These are phyloP conservation scores for Taphrina betulina DNA, from an alignment of 1,139 yeast species.

Conservation along the genomic window DNA sequence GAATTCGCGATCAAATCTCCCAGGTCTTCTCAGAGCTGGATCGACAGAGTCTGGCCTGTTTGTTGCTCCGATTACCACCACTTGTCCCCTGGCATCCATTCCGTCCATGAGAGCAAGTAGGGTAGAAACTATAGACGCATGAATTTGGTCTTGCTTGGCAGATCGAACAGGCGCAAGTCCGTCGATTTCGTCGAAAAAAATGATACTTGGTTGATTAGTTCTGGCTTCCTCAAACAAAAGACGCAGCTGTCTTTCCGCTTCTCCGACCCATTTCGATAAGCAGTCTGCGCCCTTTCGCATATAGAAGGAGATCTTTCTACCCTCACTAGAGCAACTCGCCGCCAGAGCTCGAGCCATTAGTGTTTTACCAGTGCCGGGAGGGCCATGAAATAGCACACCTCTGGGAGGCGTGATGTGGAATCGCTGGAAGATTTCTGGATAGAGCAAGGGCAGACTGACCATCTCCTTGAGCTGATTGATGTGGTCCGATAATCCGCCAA, in stretches of 20 bases:
- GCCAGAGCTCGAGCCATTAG: constrained; percentile 97
- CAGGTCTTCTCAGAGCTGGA: constrained; percentile 96
- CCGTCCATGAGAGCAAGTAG: constrained; percentile 96
- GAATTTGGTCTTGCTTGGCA: constrained; percentile 95
- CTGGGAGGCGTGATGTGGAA: constrained; percentile 95
- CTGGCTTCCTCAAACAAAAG: constrained; percentile 92
- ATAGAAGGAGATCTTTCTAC: constrained; percentile 83
- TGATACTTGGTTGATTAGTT: constrained; percentile 91
- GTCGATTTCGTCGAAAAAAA: constrained; percentile 95
- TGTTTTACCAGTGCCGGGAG: constrained; percentile 99
- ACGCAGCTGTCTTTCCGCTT: constrained; percentile 92
- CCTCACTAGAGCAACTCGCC: constrained; percentile 82
- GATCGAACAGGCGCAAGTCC: constrained; percentile 98
- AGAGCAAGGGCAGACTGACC: constrained; percentile 89
- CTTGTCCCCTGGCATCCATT: constrained; percentile 96
- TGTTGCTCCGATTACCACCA: constrained; percentile 96
- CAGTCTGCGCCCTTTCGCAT: constrained; percentile 99
- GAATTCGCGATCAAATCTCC: constrained; percentile 95
- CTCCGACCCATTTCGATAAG: constrained; percentile 98
- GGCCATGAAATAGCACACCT: constrained; percentile 97
- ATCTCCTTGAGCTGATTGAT: constrained; percentile 92
- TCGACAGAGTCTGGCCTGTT: constrained; percentile 97
- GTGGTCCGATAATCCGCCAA: constrained; percentile 87
- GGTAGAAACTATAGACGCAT: constrained; percentile 95
- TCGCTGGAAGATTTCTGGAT: constrained; percentile 89